Percentiles rank a stretch among this genome's conserved stretches.
These are phyloP conservation scores for Annulohypoxylon truncatum DNA, from an alignment of 2,329 filamentous ascomycete species.

Conservation along the genomic window DNA sequence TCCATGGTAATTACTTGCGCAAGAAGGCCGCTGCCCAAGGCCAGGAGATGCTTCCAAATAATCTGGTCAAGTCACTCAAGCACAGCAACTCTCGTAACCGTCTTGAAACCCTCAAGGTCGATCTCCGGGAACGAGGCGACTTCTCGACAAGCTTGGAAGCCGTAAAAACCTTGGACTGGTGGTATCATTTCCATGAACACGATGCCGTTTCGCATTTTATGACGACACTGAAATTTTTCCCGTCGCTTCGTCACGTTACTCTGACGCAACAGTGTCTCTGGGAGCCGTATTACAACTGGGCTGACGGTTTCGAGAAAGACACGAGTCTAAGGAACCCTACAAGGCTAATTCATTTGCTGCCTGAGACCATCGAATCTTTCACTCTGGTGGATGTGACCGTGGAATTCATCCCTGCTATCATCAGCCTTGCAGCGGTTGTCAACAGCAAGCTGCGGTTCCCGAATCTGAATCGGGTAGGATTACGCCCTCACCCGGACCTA, in stretches of 20 bases:
- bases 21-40: neutral
- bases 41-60: neutral
- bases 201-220: neutral
- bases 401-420: constrained; percentile 2
- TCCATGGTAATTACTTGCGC: neutral
- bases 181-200: neutral
- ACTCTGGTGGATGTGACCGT: constrained; percentile 12
- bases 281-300: neutral
- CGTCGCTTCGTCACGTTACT: neutral
- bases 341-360: constrained; percentile 1
- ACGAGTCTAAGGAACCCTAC: neutral
- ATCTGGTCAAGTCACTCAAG: neutral
- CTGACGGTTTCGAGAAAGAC: neutral
- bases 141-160: neutral
- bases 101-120: constrained; percentile 6
- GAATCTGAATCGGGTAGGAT: neutral
- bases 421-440: neutral
- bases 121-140: neutral
- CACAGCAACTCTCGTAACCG: neutral
- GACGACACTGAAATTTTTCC: neutral
- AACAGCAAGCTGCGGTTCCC: neutral
- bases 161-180: too few species aligned
- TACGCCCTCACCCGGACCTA: constrained; percentile 4
- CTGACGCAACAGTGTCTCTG: constrained; percentile 24
- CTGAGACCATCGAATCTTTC: neutral